Percentiles rank a stretch among this genome's conserved stretches.
Evolutionary conservation across 306 rosid genomes (phyloP).

Genomic region (Prosopis cineraria): DNA sequence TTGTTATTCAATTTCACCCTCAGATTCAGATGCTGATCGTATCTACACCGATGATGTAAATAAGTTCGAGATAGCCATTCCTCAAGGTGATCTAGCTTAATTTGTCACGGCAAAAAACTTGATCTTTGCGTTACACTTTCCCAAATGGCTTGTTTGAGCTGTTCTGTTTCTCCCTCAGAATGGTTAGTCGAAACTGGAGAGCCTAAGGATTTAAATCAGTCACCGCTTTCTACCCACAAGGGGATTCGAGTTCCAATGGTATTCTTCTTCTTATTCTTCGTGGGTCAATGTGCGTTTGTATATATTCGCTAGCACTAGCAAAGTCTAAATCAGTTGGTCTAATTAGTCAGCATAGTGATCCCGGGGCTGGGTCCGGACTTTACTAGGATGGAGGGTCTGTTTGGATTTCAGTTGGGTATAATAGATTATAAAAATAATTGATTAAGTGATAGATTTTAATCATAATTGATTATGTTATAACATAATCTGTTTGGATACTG

Average conservation of each 20-base stretch:
- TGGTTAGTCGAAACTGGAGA: constrained; percentile 88
- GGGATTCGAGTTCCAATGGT: constrained; percentile 66
- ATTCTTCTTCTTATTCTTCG: background rate
- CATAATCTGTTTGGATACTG: too few species aligned
- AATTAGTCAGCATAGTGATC: constrained; percentile 83
- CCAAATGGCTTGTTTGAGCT: background rate
- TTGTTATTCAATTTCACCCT: background rate
- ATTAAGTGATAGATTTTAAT: too few species aligned
- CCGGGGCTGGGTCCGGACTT: constrained; percentile 92
- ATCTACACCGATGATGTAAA: constrained; percentile 67
- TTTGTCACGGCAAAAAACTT: background rate
- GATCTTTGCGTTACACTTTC: background rate
- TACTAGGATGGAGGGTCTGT: constrained; percentile 84
- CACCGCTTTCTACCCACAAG: constrained; percentile 83
- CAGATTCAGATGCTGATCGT: constrained; percentile 55
- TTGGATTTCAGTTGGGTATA: too few species aligned
- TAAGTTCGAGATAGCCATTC: constrained; percentile 78
- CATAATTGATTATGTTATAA: too few species aligned
- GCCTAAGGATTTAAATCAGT: constrained; percentile 79
- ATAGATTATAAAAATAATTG: too few species aligned
- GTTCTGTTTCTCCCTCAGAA: constrained; percentile 37
- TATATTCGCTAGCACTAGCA: background rate
- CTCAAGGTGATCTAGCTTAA: constrained; percentile 58
- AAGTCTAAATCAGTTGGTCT: constrained; percentile 22
- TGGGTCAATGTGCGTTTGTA: constrained; percentile 17